Percentiles rank a stretch among this genome's conserved stretches.
Conservation (phyloP, 2,329 filamentous ascomycete species). For the Dothistroma pini region DNA sequence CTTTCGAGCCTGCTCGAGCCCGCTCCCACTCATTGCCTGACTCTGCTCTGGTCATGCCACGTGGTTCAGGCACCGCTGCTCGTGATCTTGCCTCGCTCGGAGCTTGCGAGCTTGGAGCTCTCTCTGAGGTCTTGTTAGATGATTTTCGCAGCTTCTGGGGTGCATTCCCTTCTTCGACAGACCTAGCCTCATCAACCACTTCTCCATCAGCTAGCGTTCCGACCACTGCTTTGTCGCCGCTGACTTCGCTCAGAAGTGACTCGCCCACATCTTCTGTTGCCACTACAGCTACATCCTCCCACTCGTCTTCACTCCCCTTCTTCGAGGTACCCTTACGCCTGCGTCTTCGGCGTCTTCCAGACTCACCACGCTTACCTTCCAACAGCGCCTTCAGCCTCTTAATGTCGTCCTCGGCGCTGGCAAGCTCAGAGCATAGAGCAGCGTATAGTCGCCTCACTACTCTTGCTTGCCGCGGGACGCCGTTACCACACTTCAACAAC, state of each 20-base stretch:
- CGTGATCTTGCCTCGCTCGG: too few relatives aligned
- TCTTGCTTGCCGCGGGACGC: conserved; percentile 3
- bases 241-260: too few relatives aligned
- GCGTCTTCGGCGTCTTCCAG: background rate
- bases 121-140: too few relatives aligned
- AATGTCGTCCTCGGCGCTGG: conserved; percentile 10
- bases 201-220: background rate
- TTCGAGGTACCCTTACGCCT: background rate
- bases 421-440: conserved; percentile 1
- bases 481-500: background rate
- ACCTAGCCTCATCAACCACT: too few relatives aligned
- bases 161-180: too few relatives aligned
- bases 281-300: background rate
- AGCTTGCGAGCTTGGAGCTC: too few relatives aligned
- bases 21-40: too few relatives aligned
- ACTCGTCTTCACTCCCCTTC: background rate
- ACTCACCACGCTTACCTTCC: conserved; percentile 3
- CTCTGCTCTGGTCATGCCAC: too few relatives aligned
- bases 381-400: conserved; percentile 8
- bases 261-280: background rate
- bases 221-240: background rate
- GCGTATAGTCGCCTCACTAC: conserved; percentile 8
- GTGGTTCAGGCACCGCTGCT: too few relatives aligned
- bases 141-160: too few relatives aligned
- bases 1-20: too few relatives aligned